Base-by-base conservation (phyloP, 345 rosid genomes). In the Eucalyptus regnans region DNA sequence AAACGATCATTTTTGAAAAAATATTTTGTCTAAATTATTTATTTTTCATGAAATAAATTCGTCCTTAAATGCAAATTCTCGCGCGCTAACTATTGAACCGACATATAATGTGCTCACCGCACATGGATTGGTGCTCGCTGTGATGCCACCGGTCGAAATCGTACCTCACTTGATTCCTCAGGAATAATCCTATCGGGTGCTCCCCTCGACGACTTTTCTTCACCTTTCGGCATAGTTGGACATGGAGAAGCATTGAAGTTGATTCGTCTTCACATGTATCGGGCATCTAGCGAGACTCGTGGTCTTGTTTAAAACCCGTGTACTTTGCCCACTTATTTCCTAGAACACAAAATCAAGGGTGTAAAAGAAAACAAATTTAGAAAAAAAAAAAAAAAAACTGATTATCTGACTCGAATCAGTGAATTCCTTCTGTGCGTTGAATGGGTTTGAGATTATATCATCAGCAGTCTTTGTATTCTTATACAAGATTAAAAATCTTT, bases 1-100 rank as follows among this genome's bases (percentile, higher is more conserved):
- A 56, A 23, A 9, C 0, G 0, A 9, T 56, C 1, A 9, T 56
- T 56, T 23, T 3, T 0, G 4, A 23, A 56, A 43, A 54, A 1
- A 0, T 56, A 22, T 56, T 22, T 18, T 4, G 2, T 43, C 8
- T 1, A 43, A 43, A 43, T 43, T n/a, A 29, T 29, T n/a, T 62
- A 13, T 62, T 7, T 1, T 5, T 56, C 62, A 56, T 0, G 12
- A 23, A 23, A 56, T 56, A 23, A 56, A 23, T 9, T 4, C 0
- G 2, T 52, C 10, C 0, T 52, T 62, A 62, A 27, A 13, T 29
- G 71, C 16, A 29, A 62, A 27, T 62, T 6, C 71, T 14, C 17
- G 0, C 31, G 9, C 12, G 68, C 71, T 29, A 62, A 29, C 41
- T 68, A 17, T 68, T 18, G 46, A 3, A 76, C 48, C 0, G 29